phyloP scores from a whole-genome alignment of 768 basidiomycete species.

The Naganishia vishniacii region DNA sequence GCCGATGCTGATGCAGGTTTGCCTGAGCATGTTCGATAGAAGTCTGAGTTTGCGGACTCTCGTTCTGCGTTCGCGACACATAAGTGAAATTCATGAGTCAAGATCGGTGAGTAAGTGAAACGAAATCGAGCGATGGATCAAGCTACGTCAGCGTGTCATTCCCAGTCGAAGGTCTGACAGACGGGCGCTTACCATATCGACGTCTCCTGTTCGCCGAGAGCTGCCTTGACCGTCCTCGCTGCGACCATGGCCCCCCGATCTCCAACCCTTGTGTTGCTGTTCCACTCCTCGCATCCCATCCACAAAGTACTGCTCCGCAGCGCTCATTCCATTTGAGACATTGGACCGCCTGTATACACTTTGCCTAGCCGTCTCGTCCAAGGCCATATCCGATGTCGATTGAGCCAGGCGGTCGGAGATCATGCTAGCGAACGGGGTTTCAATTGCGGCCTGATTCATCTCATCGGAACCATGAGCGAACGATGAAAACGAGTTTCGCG shows the following conservation, averaged over 20 bases:
- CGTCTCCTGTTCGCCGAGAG: not conserved
- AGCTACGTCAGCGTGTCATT: constrained; percentile 17
- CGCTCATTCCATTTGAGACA: not conserved
- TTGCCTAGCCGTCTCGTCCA: not conserved
- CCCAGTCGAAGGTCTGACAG: constrained; percentile 1
- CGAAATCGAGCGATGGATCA: not conserved
- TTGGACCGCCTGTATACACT: not conserved
- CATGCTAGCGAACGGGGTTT: constrained; percentile 3
- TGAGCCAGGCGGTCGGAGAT: constrained; percentile 2
- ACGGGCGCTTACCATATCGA: constrained; percentile 19
- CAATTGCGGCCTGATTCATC: not conserved
- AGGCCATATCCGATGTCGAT: not conserved
- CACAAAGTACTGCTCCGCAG: constrained; percentile 16
- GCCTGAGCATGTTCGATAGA: constrained; percentile 17
- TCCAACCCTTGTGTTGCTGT: constrained; percentile 15
- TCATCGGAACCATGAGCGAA: not conserved
- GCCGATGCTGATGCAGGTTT: constrained; percentile 9
- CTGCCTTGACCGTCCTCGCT: not conserved
- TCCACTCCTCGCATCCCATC: constrained; percentile 19
- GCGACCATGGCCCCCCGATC: not conserved
- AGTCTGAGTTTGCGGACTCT: not conserved
- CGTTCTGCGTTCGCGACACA: not conserved
- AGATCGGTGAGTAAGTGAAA: not conserved
- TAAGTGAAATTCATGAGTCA: not conserved
- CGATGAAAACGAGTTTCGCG: constrained; percentile 16